A percentile compares a stretch with the other conserved stretches of the same genome.
phyloP scores from a whole-genome alignment of 768 basidiomycete species.

The Phanerochaete sordida region DNA sequence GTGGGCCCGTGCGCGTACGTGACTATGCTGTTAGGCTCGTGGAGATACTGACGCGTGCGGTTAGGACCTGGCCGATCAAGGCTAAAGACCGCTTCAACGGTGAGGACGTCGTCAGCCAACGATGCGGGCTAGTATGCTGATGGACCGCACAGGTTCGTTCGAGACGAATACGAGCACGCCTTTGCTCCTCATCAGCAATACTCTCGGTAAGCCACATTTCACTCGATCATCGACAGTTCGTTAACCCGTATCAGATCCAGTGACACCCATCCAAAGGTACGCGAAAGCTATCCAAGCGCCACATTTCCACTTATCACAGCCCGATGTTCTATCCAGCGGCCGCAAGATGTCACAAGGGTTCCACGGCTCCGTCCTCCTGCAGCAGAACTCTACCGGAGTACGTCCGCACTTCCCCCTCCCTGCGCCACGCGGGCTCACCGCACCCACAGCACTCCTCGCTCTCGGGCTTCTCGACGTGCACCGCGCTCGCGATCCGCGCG shows the following conservation, averaged over 20 bases:
- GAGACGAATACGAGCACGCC: slow-evolving; percentile 23
- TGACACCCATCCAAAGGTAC: neutral
- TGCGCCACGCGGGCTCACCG: neutral
- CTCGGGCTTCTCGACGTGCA: slow-evolving; percentile 18
- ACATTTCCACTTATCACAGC: neutral
- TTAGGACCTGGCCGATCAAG: neutral
- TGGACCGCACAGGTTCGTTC: slow-evolving; percentile 15
- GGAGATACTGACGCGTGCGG: neutral
- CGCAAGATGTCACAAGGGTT: slow-evolving; percentile 4
- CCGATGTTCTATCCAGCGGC: neutral
- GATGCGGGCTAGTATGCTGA: too few species aligned
- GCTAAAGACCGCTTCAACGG: neutral
- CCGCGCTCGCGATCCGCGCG: slow-evolving; percentile 19
- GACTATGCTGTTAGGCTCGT: neutral
- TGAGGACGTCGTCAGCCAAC: too few species aligned
- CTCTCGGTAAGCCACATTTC: neutral
- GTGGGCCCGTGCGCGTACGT: neutral
- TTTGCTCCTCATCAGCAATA: slow-evolving; percentile 23
- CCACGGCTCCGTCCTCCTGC: slow-evolving; percentile 6
- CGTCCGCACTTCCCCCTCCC: neutral
- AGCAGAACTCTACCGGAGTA: slow-evolving; percentile 14
- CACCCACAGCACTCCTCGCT: slow-evolving; percentile 17
- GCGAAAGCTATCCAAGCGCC: too few species aligned
- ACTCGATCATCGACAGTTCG: too few species aligned
- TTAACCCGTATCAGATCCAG: neutral